Conservation (phyloP, 306 rosid genomes). For the Cicer yamashitae region DNA sequence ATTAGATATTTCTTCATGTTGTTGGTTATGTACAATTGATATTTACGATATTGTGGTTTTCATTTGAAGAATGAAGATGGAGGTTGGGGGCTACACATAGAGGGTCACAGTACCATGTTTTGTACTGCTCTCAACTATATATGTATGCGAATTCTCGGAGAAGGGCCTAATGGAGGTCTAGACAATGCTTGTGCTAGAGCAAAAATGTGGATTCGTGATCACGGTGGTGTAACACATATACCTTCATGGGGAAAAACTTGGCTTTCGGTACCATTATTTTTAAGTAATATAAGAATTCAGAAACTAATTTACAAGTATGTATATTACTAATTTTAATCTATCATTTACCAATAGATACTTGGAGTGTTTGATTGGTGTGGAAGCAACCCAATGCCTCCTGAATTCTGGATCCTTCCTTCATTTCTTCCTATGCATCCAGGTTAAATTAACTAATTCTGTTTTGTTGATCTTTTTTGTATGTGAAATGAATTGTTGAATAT, state of each 20-base stretch:
- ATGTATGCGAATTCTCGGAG: conserved; percentile 74
- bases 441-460: conserved; percentile 25
- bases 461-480: neutral
- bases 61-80: conserved; percentile 75
- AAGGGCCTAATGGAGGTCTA: conserved; percentile 66
- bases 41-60: neutral
- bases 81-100: conserved; percentile 83
- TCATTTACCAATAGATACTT: conserved; percentile 50
- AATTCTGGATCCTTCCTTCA: conserved; percentile 82
- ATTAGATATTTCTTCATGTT: neutral
- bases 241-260: conserved; percentile 90
- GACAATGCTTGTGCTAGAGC: conserved; percentile 72
- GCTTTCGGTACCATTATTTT: conserved; percentile 63
- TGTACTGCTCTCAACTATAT: conserved; percentile 66
- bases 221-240: conserved; percentile 65
- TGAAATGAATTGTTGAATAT: neutral
- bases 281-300: neutral
- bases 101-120: conserved; percentile 84
- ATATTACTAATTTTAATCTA: neutral
- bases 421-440: conserved; percentile 83
- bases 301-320: neutral
- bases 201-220: conserved; percentile 75
- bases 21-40: neutral
- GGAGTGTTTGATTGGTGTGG: conserved; percentile 78
- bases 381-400: conserved; percentile 85